Percentiles rank a stretch among this genome's conserved stretches.
Conservation (phyloP, 2,329 filamentous ascomycete species). For the Ilyonectria robusta region DNA sequence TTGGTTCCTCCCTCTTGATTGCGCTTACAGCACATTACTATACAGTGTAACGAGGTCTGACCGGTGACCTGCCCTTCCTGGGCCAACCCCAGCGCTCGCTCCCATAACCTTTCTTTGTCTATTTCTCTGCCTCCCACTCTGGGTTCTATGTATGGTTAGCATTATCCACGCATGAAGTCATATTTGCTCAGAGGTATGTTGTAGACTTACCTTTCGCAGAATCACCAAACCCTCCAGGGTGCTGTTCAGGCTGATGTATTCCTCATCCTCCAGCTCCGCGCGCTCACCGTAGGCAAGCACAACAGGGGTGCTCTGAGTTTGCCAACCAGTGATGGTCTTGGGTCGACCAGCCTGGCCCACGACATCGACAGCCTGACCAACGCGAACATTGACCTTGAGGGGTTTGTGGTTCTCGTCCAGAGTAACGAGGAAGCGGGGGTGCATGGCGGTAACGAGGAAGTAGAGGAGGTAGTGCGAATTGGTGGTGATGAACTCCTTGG, state of each 20-base stretch:
- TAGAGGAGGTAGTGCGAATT: constrained; percentile 93
- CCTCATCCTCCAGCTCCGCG: constrained; percentile 96
- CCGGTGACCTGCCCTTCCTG: constrained; percentile 38
- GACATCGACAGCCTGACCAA: constrained; percentile 97
- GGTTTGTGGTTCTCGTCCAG: constrained; percentile 96
- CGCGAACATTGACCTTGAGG: constrained; percentile 93
- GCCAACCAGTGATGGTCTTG: constrained; percentile 99
- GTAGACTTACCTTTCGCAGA: constrained; percentile 85
- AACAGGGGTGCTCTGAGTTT: constrained; percentile 99
- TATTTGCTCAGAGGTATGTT: not conserved
- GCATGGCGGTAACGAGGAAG: constrained; percentile 96
- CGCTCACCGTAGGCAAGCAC: constrained; percentile 94
- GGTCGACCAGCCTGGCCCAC: constrained; percentile 96
- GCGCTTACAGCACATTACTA: constrained; percentile 51
- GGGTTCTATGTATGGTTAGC: constrained; percentile 53
- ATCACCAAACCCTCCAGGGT: constrained; percentile 96
- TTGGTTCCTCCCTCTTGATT: constrained; percentile 38
- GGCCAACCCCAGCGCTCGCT: constrained; percentile 38
- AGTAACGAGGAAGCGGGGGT: constrained; percentile 95
- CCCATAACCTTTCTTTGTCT: constrained; percentile 39
- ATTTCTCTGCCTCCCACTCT: constrained; percentile 58
- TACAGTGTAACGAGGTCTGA: constrained; percentile 50
- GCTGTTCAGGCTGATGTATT: constrained; percentile 93
- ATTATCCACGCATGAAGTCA: not conserved
- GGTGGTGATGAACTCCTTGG: constrained; percentile 83